Evolutionary conservation across 176 grass and related monocot genomes (phyloP).

Genomic region (Triticum monococcum): DNA sequence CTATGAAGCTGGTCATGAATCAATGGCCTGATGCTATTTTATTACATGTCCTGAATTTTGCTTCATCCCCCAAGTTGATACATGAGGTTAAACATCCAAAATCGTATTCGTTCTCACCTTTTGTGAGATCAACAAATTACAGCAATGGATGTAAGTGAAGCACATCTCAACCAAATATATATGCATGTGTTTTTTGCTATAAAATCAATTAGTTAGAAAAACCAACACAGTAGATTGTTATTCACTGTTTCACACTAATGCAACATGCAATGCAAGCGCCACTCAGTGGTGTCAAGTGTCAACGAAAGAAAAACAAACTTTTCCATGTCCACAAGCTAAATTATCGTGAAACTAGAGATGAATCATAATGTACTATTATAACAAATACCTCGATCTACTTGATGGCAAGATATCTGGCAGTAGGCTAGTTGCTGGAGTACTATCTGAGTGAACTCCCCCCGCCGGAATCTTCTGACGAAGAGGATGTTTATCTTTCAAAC

Average conservation of each 20-base stretch:
- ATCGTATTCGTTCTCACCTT: not conserved
- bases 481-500: conserved; percentile 65
- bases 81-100: not conserved
- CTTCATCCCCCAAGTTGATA: not conserved
- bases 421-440: conserved; percentile 39
- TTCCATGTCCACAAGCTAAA: not conserved
- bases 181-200: not conserved
- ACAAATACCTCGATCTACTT: conserved; percentile 56
- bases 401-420: conserved; percentile 41
- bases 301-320: conserved; percentile 3
- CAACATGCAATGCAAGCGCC: conserved; percentile 11
- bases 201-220: not conserved
- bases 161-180: conserved; percentile 12
- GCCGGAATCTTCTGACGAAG: conserved; percentile 36
- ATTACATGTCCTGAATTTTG: not conserved
- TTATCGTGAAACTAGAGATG: conserved; percentile 9
- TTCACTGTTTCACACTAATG: not conserved
- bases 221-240: conserved; percentile 3
- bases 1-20: conserved; percentile 3
- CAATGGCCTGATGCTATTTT: not conserved
- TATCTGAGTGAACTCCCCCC: conserved; percentile 37
- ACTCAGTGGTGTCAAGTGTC: not conserved
- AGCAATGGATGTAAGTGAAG: not conserved
- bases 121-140: conserved; percentile 5
- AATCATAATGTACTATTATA: conserved; percentile 19